Conservation (phyloP, 306 rosid genomes). For the Gleditsia sinensis region DNA sequence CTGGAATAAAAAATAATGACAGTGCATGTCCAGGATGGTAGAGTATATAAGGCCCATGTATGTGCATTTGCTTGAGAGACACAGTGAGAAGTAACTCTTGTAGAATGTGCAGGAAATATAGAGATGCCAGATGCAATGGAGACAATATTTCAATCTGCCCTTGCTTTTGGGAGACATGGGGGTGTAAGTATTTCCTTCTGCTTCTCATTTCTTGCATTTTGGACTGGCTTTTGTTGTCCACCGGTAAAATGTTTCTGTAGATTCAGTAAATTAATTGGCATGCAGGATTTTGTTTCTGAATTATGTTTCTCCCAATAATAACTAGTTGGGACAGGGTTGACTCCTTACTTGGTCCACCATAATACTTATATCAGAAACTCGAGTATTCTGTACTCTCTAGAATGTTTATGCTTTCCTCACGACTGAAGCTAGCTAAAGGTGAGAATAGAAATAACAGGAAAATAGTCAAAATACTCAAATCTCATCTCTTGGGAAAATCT, state of each 20-base stretch:
- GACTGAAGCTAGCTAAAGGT: no score
- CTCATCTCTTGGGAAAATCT: no score
- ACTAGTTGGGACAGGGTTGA: constrained; percentile 1
- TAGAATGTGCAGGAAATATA: constrained; percentile 67
- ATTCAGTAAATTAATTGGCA: constrained; percentile 12
- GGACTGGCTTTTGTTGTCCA: background rate
- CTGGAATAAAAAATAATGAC: no score
- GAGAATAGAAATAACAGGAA: no score
- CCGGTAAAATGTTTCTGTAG: constrained; percentile 11
- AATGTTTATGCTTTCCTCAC: background rate
- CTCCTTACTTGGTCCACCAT: no score
- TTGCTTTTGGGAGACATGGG: constrained; percentile 85
- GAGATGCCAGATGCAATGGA: constrained; percentile 99
- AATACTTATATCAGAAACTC: no score
- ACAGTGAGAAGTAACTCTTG: constrained; percentile 8
- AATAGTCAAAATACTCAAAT: no score
- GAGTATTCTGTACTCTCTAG: background rate
- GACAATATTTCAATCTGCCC: constrained; percentile 93
- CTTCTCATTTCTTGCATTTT: constrained; percentile 32
- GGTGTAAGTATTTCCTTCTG: constrained; percentile 68
- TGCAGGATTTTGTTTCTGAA: constrained; percentile 14
- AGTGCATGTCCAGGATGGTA: background rate
- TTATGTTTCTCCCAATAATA: background rate
- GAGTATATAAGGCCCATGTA: background rate
- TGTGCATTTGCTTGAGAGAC: background rate